Evolutionary conservation across 2,329 filamentous ascomycete species (phyloP).

Genomic region (Cladosporium sp.): DNA sequence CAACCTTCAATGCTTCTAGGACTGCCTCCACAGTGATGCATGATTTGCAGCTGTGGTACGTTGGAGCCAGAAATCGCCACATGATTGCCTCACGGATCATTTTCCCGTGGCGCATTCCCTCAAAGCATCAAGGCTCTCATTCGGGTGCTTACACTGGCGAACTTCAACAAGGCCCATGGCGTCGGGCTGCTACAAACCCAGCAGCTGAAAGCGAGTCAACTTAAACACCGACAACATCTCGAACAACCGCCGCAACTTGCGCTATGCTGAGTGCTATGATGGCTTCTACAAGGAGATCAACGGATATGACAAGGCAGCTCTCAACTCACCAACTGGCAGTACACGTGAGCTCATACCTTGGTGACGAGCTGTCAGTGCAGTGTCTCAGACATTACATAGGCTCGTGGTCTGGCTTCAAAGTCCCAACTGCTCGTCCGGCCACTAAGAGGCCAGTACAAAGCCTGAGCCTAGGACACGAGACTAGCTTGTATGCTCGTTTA

Average conservation of each 20-base stretch:
- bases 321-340: background rate
- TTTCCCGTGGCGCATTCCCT: background rate
- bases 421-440: background rate
- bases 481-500: too few relatives aligned
- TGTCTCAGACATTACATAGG: background rate
- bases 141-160: background rate
- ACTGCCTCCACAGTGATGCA: background rate
- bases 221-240: background rate
- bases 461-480: too few relatives aligned
- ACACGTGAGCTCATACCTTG: background rate
- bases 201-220: background rate
- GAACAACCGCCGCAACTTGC: background rate
- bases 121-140: background rate
- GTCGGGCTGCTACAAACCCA: background rate
- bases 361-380: too few relatives aligned
- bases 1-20: background rate
- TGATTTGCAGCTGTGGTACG: background rate
- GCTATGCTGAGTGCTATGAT: background rate
- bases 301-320: background rate
- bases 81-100: background rate
- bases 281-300: background rate
- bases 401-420: background rate
- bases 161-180: background rate
- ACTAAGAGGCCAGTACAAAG: too few relatives aligned
- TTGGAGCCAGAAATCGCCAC: background rate